phyloP scores from a whole-genome alignment of 2,329 filamentous ascomycete genomes.

The Aspergillus sp. region DNA sequence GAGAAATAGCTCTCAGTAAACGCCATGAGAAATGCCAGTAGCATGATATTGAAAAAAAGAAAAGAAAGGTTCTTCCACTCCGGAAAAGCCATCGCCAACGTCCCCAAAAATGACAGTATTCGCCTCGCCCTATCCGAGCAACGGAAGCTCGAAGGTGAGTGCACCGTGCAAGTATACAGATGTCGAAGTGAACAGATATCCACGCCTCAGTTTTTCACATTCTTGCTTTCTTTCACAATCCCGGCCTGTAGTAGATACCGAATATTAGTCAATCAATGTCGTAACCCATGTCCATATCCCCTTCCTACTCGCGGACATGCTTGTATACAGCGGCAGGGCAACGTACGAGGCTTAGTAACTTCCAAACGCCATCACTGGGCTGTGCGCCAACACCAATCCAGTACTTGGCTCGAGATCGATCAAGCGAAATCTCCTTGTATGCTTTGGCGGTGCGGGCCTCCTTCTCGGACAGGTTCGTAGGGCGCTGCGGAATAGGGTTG shows the following conservation, averaged over 20 bases:
- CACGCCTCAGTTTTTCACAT: neutral
- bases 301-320: neutral
- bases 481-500: conserved; percentile 60
- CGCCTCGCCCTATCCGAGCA: neutral
- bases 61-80: neutral
- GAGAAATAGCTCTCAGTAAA: conserved; percentile 21
- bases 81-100: neutral
- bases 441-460: conserved; percentile 59
- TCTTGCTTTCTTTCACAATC: neutral
- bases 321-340: neutral
- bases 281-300: neutral
- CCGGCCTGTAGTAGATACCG: neutral
- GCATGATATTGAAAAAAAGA: conserved; percentile 15
- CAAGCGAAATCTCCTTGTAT: conserved; percentile 90
- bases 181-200: neutral
- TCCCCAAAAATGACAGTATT: neutral
- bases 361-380: conserved; percentile 86
- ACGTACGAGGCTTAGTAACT: conserved; percentile 76
- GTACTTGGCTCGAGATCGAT: conserved; percentile 79
- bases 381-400: conserved; percentile 98
- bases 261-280: neutral
- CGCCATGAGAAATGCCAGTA: conserved; percentile 27
- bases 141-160: neutral
- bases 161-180: conserved; percentile 1
- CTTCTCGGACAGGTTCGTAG: conserved; percentile 52